A percentile compares a stretch with the other conserved stretches of the same genome.
Evolutionary conservation across 1,284 basidiomycete genomes (phyloP).

Genomic region (Meira miltonrushii): DNA sequence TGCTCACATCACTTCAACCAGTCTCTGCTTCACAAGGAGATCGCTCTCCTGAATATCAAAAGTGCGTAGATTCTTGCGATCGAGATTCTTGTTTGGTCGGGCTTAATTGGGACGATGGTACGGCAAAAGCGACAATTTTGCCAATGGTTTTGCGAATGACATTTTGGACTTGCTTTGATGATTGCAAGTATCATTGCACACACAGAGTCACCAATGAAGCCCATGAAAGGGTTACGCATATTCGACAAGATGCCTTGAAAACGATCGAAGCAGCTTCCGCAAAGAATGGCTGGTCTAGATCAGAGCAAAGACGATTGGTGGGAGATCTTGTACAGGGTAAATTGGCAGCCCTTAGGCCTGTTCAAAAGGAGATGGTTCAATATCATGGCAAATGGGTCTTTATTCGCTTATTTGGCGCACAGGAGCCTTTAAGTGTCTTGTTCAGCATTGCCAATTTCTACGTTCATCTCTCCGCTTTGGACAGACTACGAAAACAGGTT

Average conservation of each 20-base stretch:
- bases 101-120: constrained; percentile 41
- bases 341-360: constrained; percentile 26
- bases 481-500: constrained; percentile 23
- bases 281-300: constrained; percentile 54
- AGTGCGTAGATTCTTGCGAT: constrained; percentile 41
- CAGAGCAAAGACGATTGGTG: constrained; percentile 1
- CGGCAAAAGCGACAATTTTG: constrained; percentile 50
- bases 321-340: constrained; percentile 48
- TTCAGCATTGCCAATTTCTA: constrained; percentile 84
- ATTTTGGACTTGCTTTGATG: constrained; percentile 70
- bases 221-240: constrained; percentile 46
- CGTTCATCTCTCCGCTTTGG: constrained; percentile 34
- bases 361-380: constrained; percentile 50
- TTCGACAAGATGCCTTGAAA: constrained; percentile 47
- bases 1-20: background rate
- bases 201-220: constrained; percentile 71
- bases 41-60: constrained; percentile 38
- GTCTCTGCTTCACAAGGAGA: constrained; percentile 42
- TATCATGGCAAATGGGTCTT: constrained; percentile 75
- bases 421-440: constrained; percentile 86
- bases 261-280: constrained; percentile 19
- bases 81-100: constrained; percentile 33
- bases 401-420: constrained; percentile 63
- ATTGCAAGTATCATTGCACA: constrained; percentile 86
- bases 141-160: constrained; percentile 58